Base-by-base conservation (phyloP, 805 yeast genomes). In the Grigorovia jiainica region DNA sequence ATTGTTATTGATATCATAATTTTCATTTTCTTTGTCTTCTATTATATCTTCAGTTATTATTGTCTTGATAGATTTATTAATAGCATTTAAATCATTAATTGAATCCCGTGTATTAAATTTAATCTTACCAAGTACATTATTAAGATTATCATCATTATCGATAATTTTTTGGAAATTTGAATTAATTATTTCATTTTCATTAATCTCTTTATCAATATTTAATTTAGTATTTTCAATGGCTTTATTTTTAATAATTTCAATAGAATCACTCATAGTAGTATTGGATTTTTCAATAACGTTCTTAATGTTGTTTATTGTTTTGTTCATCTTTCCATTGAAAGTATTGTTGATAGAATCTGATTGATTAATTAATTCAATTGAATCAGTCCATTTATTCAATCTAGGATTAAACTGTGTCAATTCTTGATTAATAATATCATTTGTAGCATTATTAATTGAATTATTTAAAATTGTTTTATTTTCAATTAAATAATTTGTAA, bases 321-420 rank as follows among this genome's bases (percentile, higher is more conserved):
- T 35, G 7, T 39, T 44, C 42, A 54, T 46, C 17, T 50, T 46
- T 27, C 48, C 45, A 19, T 49, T 49, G 25, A 53, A 53, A 2
- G 40, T 45, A 30, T 55, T 56, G 37, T 52, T 60, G 11, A 58
- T 39, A 8, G 57, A 54, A 48, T 63, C 67, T 39, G 61, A 56
- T n/a, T 47, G 44, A 37, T 63, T 63, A 18, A 63, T 58, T 15
- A 54, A 44, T 7, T 55, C 55, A 8, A 60, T 50, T 4, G 65
- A 56, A 9, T 47, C 47, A 43, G 54, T 57, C 59, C 64, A 60
- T 33, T 52, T 57, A 9, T 47, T 40, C 39, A 44, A 50, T n/a
- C 53, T 48, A 6, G 65, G 64, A 23, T 54, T 54, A 21, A 61
- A 51, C 8, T 47, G 42, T 11, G 47, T 43, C 52, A 57, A 50